Conservation (phyloP, 83 land plant species). For the Diphasiastrum complanatum region DNA sequence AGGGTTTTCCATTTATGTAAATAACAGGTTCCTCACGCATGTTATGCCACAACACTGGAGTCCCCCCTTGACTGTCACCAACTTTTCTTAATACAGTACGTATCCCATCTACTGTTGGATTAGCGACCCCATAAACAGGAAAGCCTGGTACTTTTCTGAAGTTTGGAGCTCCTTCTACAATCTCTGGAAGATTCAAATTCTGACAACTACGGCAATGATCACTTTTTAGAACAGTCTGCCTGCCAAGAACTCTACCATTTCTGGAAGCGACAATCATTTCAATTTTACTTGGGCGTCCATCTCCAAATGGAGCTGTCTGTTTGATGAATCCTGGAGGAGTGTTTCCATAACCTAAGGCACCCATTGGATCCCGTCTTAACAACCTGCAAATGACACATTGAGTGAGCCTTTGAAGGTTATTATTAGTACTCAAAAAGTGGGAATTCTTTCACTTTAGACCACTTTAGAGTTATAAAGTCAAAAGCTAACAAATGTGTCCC, state of each 20-base stretch:
- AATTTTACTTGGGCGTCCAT: slow-evolving; percentile 70
- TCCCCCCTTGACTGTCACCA: slow-evolving; percentile 49
- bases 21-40: slow-evolving; percentile 99
- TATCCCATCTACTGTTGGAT: slow-evolving; percentile 92
- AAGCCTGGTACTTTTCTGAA: slow-evolving; percentile 83
- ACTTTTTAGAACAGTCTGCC: slow-evolving; percentile 88
- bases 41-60: slow-evolving; percentile 89
- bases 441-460: no score
- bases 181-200: slow-evolving; percentile 57
- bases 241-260: slow-evolving; percentile 87
- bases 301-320: slow-evolving; percentile 39
- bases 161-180: slow-evolving; percentile 95
- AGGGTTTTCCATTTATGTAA: slow-evolving; percentile 94
- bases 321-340: slow-evolving; percentile 46
- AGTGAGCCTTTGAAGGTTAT: no score
- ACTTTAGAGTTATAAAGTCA: no score
- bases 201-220: slow-evolving; percentile 98
- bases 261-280: slow-evolving; percentile 74
- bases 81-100: slow-evolving; percentile 66
- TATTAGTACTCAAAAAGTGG: no score
- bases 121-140: slow-evolving; percentile 97
- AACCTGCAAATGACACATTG: no score
- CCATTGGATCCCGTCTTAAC: slow-evolving; percentile 95
- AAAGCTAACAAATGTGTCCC: no score
- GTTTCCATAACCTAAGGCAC: slow-evolving; percentile 73